Conservation (phyloP, 208 protist species). For the Leishmania lainsoni region DNA sequence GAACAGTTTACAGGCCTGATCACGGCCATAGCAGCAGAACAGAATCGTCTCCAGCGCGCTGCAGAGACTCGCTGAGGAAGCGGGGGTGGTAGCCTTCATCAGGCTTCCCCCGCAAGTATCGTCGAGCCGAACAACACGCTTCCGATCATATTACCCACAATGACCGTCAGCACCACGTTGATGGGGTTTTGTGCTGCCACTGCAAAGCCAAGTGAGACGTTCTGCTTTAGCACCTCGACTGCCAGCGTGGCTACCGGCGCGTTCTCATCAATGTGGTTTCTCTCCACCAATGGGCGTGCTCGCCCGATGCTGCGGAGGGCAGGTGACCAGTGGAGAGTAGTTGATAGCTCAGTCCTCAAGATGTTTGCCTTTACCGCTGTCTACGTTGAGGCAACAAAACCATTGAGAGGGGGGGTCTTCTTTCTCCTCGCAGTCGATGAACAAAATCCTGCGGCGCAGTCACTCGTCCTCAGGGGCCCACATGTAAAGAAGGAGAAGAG, state of each 20-base stretch:
- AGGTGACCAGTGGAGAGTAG: not conserved
- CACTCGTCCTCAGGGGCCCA: not conserved
- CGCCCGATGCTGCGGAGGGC: not conserved
- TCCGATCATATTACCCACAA: conserved; percentile 61
- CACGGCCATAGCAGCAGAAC: conserved; percentile 71
- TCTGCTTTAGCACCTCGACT: conserved; percentile 43
- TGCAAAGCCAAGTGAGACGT: conserved; percentile 63
- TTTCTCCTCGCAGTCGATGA: not conserved
- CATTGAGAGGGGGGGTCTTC: not conserved
- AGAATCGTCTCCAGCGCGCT: conserved; percentile 82
- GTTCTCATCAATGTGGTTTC: conserved; percentile 24
- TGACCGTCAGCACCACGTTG: conserved; percentile 43
- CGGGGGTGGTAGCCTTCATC: conserved; percentile 79
- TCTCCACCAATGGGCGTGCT: not conserved
- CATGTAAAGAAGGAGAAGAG: not conserved
- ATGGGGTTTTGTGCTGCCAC: conserved; percentile 71
- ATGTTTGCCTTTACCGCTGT: not conserved
- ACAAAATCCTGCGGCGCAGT: not conserved
- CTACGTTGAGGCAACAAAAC: not conserved
- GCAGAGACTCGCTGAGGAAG: conserved; percentile 65
- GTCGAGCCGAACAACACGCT: conserved; percentile 59
- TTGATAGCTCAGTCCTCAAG: not conserved
- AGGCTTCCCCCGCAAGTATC: conserved; percentile 66
- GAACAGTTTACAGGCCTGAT: conserved; percentile 73
- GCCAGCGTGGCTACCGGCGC: conserved; percentile 17